phyloP scores from a whole-genome alignment of 495 filamentous ascomycete species.

The Penicillium odoratum region DNA sequence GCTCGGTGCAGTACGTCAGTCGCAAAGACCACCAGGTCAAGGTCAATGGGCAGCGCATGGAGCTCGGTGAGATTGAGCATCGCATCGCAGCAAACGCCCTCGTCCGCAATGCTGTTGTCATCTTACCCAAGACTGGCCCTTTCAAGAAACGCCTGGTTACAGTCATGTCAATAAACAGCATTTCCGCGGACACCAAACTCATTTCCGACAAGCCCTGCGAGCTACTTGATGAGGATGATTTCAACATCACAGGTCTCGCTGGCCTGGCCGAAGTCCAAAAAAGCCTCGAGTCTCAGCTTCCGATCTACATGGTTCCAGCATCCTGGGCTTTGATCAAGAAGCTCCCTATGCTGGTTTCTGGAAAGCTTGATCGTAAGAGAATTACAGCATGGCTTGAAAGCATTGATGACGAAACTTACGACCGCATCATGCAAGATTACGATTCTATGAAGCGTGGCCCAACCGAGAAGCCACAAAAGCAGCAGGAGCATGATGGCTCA shows the following conservation, averaged over 20 bases:
- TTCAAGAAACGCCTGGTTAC: constrained; percentile 44
- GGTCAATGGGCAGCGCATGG: constrained; percentile 66
- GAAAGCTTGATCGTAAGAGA: constrained; percentile 50
- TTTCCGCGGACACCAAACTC: constrained; percentile 29
- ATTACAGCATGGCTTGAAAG: constrained; percentile 46
- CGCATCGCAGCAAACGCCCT: constrained; percentile 33
- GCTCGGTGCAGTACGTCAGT: constrained; percentile 53
- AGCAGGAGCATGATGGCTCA: constrained; percentile 23
- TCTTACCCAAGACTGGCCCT: constrained; percentile 43
- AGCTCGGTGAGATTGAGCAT: constrained; percentile 55
- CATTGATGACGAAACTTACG: constrained; percentile 36
- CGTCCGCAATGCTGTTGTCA: constrained; percentile 49
- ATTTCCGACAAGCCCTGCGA: constrained; percentile 37
- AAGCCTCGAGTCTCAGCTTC: constrained; percentile 36
- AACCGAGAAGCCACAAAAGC: constrained; percentile 28
- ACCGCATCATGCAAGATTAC: constrained; percentile 42
- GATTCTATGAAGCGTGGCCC: constrained; percentile 33
- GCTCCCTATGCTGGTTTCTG: constrained; percentile 50
- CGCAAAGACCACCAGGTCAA: constrained; percentile 69
- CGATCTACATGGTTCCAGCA: constrained; percentile 52
- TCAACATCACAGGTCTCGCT: constrained; percentile 25
- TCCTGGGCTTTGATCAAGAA: constrained; percentile 44
- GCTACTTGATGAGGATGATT: constrained; percentile 30
- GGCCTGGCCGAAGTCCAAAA: constrained; percentile 40
- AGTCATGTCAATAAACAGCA: constrained; percentile 40